Conservation (phyloP, 768 basidiomycete species). For the Podaxis sp. region DNA sequence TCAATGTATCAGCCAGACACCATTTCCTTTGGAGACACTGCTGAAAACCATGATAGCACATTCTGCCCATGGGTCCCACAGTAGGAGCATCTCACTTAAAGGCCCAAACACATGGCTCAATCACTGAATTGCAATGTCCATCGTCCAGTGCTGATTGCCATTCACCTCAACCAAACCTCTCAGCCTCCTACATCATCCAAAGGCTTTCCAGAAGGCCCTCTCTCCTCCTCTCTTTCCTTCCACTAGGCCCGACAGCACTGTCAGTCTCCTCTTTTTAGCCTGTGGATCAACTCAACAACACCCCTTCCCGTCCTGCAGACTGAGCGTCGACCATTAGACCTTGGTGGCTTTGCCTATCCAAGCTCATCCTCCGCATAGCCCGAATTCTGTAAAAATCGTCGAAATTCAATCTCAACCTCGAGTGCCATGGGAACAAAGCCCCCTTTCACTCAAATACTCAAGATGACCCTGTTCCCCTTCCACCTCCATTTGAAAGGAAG, state of each 20-base stretch:
- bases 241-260: conserved; percentile 18
- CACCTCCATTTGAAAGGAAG: conserved; percentile 4
- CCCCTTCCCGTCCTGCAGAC: conserved; percentile 21
- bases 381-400: conserved; percentile 18
- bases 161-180: conserved; percentile 1
- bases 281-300: conserved; percentile 22
- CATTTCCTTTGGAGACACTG: no score
- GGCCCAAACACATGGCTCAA: no score
- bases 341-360: conserved; percentile 16
- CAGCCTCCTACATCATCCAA: conserved; percentile 22
- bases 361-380: conserved; percentile 4
- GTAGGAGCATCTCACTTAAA: no score
- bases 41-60: no score
- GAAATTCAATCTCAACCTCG: conserved; percentile 7
- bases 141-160: background rate
- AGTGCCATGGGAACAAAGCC: conserved; percentile 14
- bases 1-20: conserved; percentile 98
- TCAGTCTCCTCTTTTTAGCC: conserved; percentile 18
- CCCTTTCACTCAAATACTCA: conserved; percentile 11
- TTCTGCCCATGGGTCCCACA: no score
- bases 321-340: conserved; percentile 16
- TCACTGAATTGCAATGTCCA: background rate
- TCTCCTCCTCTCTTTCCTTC: conserved; percentile 22
- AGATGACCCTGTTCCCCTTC: conserved; percentile 10
- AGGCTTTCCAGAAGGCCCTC: conserved; percentile 29